phyloP scores from a whole-genome alignment of 2,329 filamentous ascomycete genomes.

The Drechslerella coelobrocha region DNA sequence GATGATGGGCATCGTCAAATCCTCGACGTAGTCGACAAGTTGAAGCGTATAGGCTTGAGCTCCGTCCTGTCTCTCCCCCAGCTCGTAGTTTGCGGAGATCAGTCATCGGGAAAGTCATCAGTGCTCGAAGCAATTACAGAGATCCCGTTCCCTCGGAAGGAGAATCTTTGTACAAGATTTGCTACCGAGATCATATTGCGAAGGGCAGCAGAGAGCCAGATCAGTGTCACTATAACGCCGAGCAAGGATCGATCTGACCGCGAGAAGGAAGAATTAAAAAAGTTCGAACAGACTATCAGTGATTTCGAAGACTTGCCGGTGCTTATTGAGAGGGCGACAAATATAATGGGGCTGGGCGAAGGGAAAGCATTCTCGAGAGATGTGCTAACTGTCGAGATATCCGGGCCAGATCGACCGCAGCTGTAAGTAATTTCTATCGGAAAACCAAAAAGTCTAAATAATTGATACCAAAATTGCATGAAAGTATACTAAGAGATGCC shows the following conservation, averaged over 20 bases:
- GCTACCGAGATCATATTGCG: conserved; percentile 58
- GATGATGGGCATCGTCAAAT: conserved; percentile 61
- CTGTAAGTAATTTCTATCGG: no score
- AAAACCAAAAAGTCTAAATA: no score
- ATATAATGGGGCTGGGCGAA: conserved; percentile 62
- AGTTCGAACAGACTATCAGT: conserved; percentile 57
- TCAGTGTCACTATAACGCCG: conserved; percentile 61
- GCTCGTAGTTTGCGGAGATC: conserved; percentile 50
- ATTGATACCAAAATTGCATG: background rate
- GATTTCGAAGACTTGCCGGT: conserved; percentile 60
- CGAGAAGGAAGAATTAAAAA: conserved; percentile 56
- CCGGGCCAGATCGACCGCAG: conserved; percentile 60
- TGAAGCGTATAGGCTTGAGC: conserved; percentile 63
- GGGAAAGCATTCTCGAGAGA: conserved; percentile 60
- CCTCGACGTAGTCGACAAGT: conserved; percentile 64
- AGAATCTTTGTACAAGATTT: conserved; percentile 43
- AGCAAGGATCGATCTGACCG: conserved; percentile 51
- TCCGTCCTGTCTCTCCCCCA: conserved; percentile 58
- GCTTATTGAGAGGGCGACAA: conserved; percentile 64
- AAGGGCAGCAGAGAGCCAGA: conserved; percentile 56
- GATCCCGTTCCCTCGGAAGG: conserved; percentile 29
- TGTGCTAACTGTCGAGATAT: conserved; percentile 62
- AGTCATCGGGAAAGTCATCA: conserved; percentile 48
- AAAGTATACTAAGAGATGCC: background rate
- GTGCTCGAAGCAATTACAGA: conserved; percentile 41